These are phyloP conservation scores for Carex kokanica DNA, from an alignment of 176 grass and related monocot genomes.

Conservation along the genomic window DNA sequence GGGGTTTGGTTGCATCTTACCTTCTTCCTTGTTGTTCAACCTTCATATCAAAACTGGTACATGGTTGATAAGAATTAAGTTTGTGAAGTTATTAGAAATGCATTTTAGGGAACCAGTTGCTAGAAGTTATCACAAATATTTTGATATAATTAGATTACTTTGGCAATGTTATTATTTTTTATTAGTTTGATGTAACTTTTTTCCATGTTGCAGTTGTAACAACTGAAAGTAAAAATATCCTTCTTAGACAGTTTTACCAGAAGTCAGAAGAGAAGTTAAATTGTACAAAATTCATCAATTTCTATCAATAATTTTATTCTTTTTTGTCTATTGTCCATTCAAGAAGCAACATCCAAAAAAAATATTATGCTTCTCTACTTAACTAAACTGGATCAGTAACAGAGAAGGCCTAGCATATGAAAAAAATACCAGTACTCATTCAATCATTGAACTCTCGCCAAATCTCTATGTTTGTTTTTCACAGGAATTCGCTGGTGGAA, in stretches of 20 bases:
- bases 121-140: no score
- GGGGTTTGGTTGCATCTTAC: no score
- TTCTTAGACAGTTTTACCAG: conserved; percentile 66
- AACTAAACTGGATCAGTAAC: background rate
- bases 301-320: background rate
- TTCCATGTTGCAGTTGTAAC: conserved; percentile 58
- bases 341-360: background rate
- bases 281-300: background rate
- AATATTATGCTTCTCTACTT: background rate
- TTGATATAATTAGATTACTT: conserved; percentile 1
- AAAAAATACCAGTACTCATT: background rate
- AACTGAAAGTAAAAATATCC: conserved; percentile 74
- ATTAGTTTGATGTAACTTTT: background rate
- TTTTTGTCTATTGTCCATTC: background rate
- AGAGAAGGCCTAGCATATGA: background rate
- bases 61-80: background rate
- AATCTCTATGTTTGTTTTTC: no score
- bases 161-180: conserved; percentile 4
- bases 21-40: no score
- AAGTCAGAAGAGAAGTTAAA: conserved; percentile 80
- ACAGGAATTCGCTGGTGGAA: no score
- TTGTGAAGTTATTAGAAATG: background rate
- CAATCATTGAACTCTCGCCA: no score
- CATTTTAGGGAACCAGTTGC: no score
- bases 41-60: no score